Conservation (phyloP, 768 basidiomycete genomes). For the Podaxis pistillaris region DNA sequence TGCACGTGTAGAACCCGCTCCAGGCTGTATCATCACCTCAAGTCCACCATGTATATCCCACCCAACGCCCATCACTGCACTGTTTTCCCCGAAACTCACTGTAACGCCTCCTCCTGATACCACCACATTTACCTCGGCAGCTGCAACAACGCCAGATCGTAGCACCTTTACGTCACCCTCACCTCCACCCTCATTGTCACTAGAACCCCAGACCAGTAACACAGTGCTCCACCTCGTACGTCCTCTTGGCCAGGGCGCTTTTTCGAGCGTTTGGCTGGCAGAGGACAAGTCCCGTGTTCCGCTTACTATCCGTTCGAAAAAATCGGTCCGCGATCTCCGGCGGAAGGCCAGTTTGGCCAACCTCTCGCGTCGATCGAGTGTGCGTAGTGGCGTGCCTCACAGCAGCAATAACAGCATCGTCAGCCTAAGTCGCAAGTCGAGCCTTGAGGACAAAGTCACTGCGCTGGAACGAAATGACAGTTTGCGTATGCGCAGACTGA, state of each 20-base stretch:
- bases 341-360: constrained; percentile 23
- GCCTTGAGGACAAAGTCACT: constrained; percentile 7
- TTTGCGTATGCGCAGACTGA: constrained; percentile 23
- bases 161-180: constrained; percentile 15
- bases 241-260: constrained; percentile 68
- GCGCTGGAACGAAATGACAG: constrained; percentile 3
- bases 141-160: constrained; percentile 1
- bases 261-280: constrained; percentile 76
- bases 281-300: constrained; percentile 47
- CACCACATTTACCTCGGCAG: constrained; percentile 2
- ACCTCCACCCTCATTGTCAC: constrained; percentile 2
- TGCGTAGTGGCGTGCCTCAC: constrained; percentile 15
- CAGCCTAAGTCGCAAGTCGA: constrained; percentile 13
- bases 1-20: constrained; percentile 23
- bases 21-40: constrained; percentile 24
- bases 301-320: constrained; percentile 39
- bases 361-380: constrained; percentile 26
- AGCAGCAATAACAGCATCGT: constrained; percentile 10
- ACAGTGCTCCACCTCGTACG: constrained; percentile 43
- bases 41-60: constrained; percentile 16
- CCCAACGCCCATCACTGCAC: background rate
- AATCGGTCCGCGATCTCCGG: constrained; percentile 39
- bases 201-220: constrained; percentile 25
- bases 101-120: constrained; percentile 13
- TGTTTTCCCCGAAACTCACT: constrained; percentile 16